Base-by-base conservation (phyloP, 352 stramenopile species). In the Thalassiosira sp. region DNA sequence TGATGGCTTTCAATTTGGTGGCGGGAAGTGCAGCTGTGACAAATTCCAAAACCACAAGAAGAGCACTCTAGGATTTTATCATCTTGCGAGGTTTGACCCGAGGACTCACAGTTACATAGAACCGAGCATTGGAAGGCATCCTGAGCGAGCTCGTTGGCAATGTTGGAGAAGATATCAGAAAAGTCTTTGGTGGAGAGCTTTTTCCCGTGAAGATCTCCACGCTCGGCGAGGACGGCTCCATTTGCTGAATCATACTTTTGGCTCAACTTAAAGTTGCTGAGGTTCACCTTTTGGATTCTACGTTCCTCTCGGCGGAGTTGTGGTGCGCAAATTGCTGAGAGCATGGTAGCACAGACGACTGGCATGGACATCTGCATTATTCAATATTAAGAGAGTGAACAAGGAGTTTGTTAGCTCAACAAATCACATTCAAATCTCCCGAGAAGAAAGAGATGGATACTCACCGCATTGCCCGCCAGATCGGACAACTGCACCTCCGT, bases 401-500 rank as follows among this genome's bases (percentile, higher is more conserved):
- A 16, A 64, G 40, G 40, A 16, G 18, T 2, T 13, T 37, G 49
- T 27, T 31, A 28, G 25, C 27, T 61, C 31, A 62, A 65, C 25
- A 58, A 56, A 11, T 45, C 1, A 25, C 3, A 25, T n/a, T n/a
- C 15, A 59, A 33, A 20, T 48, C 2, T n/a, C n/a, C n/a, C n/a
- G n/a, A 33, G 33, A 62, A 28, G 31, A 27, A 52, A 61, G 22
- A 11, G 18, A 46, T 66, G 27, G n/a, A 64, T 65, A 72, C 70
- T 79, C 53, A 79, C 70, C 16, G 89, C 89, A 72, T 94, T 94
- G 5, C 89, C 89, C 1, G 89, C 86, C 20, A 94, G 58, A 76
- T 91, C 85, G 15, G 68, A 77, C 20, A 94, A 54, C 46, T 94
- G 81, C 6, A 92, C 86, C 66, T 94, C 89, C 1, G 80, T 85